Evolutionary conservation across 352 stramenopile genomes (phyloP), one percentile per base, ranked within the genome.

Genomic region (Phytophthora pistaciae): DNA sequence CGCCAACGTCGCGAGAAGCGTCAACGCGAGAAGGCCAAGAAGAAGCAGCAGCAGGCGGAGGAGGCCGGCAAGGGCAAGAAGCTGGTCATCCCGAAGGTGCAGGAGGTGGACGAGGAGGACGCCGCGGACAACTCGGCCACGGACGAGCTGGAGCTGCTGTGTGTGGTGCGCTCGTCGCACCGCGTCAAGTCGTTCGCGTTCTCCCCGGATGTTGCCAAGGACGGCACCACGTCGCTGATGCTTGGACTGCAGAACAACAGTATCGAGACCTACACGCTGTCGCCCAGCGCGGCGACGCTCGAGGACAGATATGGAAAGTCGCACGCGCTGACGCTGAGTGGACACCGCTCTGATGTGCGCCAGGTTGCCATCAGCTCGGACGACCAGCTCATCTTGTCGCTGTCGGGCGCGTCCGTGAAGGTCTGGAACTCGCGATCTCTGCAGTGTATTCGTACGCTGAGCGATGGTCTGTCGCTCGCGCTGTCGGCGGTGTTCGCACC

Each of bases 401-500:
- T 96, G 8, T 96, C 88, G 10, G 87, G 82, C 56, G 83, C 88
- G 9, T 85, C 87, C 3, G 91, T 97, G 50, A 98, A 98, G 90
- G 90, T 98, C 67, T 98, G 95, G 92, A 98, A 97, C 68, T 88
- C 89, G 33, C 85, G 86, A 8, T 97, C 92, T 5, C 81, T 95
- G 75, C 87, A 97, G 69, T 98, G 92, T 60, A 93, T 98, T 56
- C 91, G 95, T 3, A 98, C 90, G 40, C 75, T 98, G 38, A 91
- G 75, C 20, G 87, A 95, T 59, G 82, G 79, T 52, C 46, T 97
- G 85, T 89, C 80, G 33, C 70, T 94, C 18, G 97, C 94, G 50
- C 88, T 99, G 6, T 99, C 92, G 68, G 89, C 91, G 14, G 90
- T 85, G 23, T 99, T 99, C 73, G 87, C 98, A 20, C 97, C 97